Evolutionary conservation across 1,284 basidiomycete species (phyloP).

Genomic region (Pterulicium gracile): DNA sequence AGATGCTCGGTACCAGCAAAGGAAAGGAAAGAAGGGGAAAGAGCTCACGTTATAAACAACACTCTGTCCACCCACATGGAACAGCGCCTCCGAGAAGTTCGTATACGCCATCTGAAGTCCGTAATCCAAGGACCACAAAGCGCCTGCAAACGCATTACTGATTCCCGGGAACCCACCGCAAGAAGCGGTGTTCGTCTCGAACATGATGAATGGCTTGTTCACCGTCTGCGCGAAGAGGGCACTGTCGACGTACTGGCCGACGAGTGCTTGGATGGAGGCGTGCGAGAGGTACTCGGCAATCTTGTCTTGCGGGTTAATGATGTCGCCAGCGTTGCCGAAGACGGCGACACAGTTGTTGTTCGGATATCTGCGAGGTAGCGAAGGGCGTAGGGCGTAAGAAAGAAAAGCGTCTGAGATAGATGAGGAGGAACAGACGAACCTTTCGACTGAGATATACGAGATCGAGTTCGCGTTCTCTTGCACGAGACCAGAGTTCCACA

Average conservation of each 20-base stretch:
- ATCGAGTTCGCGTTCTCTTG: conserved; percentile 33
- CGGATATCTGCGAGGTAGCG: conserved; percentile 52
- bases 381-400: conserved; percentile 28
- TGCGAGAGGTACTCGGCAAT: conserved; percentile 54
- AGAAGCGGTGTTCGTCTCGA: conserved; percentile 75
- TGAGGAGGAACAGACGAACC: conserved; percentile 27
- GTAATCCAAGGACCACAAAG: conserved; percentile 65
- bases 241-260: conserved; percentile 39
- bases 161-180: conserved; percentile 76
- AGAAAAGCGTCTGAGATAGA: conserved; percentile 25
- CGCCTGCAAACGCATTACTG: conserved; percentile 60
- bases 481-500: conserved; percentile 51
- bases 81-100: conserved; percentile 46
- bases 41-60: conserved; percentile 53
- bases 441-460: conserved; percentile 43
- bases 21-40: conserved; percentile 3
- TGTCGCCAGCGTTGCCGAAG: conserved; percentile 26
- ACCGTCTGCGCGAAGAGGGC: conserved; percentile 30
- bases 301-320: conserved; percentile 35
- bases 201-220: conserved; percentile 54
- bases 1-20: neutral
- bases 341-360: conserved; percentile 54
- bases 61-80: conserved; percentile 60
- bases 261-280: conserved; percentile 34
- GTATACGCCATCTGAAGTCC: conserved; percentile 48